Evolutionary conservation across 2,329 filamentous ascomycete genomes (phyloP).

Genomic region (Ophiostoma triangulosporum): DNA sequence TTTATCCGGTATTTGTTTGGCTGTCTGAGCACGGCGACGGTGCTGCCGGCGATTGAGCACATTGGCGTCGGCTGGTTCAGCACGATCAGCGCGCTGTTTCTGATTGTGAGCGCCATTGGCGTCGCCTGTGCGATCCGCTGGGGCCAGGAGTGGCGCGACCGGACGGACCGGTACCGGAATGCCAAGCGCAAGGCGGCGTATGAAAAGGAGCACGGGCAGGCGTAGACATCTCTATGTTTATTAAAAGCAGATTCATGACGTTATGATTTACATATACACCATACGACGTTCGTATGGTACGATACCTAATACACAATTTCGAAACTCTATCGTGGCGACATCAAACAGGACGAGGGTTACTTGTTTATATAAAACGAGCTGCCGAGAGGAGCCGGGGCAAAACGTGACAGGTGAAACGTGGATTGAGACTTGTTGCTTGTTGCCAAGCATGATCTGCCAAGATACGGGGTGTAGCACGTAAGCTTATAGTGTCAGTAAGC

Average conservation of each 20-base stretch:
- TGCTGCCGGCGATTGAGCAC: slow-evolving; percentile 57
- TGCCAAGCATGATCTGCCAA: no score
- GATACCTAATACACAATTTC: no score
- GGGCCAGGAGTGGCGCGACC: slow-evolving; percentile 37
- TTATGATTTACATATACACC: neutral
- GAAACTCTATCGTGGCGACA: no score
- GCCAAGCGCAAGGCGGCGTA: slow-evolving; percentile 18
- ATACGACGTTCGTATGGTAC: no score
- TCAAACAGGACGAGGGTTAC: no score
- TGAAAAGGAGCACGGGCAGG: slow-evolving; percentile 4
- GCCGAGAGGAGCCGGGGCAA: no score
- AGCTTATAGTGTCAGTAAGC: no score
- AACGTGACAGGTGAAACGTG: no score
- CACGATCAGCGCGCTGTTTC: slow-evolving; percentile 50
- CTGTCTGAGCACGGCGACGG: slow-evolving; percentile 54
- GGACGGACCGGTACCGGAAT: slow-evolving; percentile 35
- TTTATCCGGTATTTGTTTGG: slow-evolving; percentile 64
- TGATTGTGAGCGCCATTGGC: slow-evolving; percentile 31
- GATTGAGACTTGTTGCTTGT: no score
- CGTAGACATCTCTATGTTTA: neutral
- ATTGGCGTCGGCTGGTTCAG: slow-evolving; percentile 75
- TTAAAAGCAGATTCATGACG: neutral
- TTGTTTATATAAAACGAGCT: no score
- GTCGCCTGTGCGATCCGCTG: slow-evolving; percentile 35
- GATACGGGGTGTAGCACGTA: no score